Base-by-base conservation (phyloP, 768 basidiomycete species). In the Kwoniella europaea region DNA sequence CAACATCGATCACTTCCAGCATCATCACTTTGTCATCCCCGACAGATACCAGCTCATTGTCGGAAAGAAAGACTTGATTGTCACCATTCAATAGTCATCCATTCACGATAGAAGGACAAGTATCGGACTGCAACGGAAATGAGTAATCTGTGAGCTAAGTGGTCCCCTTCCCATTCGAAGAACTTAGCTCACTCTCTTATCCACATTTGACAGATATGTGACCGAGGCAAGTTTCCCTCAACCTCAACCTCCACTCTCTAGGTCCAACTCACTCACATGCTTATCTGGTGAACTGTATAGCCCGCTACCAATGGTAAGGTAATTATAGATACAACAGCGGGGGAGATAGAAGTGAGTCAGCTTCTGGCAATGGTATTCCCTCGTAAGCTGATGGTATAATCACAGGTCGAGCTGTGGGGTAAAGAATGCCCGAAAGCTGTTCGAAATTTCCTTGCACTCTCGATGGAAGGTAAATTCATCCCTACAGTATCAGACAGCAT, bases 401-500 rank as follows among this genome's bases (percentile, higher is more conserved):
- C 0, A 91, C 90, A 96, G 76, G 89, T 97, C 27, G 94, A 97
- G 79, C 86, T 96, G 63, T 98, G 93, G 94, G 89, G 93, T 16
- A 96, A 93, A 90, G 96, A 98, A 90, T 90, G 93, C 22, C 97
- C 97, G 0, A 94, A 92, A 86, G 86, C 97, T 83, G 95, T 93
- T 81, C 88, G 95, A 58, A 95, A 95, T 84, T 93, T 94, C 83
- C 86, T 96, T 53, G 89, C 91, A 16, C 86, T 96, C 58, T 90
- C 92, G 1, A 90, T 95, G 88, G 92, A 95, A 87, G 93, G 93
- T 92, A 81, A 77, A 90, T 87, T 69, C 71, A 27, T 53, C 59
- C 10, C 4, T 12, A 43, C 20, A n/a, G 57, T 41, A 5, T 12
- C n/a, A 43, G 15, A 18, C 13, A 24, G 6, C 27, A 35, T 27